Base-by-base conservation (phyloP, 1,284 basidiomycete species). In the Leccinum subrobustum region DNA sequence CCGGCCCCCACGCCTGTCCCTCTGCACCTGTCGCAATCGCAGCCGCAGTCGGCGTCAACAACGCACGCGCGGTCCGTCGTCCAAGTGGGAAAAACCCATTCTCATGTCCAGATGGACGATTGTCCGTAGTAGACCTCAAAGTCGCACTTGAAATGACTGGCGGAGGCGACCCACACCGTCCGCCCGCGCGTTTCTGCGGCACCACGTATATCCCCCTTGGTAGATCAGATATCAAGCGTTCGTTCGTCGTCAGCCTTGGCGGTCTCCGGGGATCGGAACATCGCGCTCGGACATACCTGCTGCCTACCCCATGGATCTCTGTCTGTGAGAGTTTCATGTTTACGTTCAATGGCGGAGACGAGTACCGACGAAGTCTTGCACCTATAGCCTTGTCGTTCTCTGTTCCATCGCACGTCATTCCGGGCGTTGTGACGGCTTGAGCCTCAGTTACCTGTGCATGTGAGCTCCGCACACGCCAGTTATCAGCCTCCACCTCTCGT, bases 121-220 rank as follows among this genome's bases (percentile, higher is more conserved):
- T 23, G 9, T 44, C 42, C 18, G 18, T 12, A 20, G 18, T 44
- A 20, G 18, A 11, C 3, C 20, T 29, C 1, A n/a, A n/a, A 11
- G 23, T 39, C 23, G 53, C 35, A 54, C 25, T 57, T 12, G 56
- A 52, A 3, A 27, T 29, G 3, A 44, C 18, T 5, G 5, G 18
- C 18, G 9, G 18, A 44, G 56, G 57, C 14, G 66, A 56, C 52
- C 54, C 47, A 4, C 7, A 47, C 11, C 48, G 56, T 2, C 9
- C 20, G 3, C 23, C 18, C 14, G 3, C 56, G 3, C 67, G 65
- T 42, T 57, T 68, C 37, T 68, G 69, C 3, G 68, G 67, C 18
- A 68, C 61, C 20, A 71, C 53, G 20, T 68, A 71, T 48, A 58
- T 44, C 11, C 54, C 60, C 6, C 8, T 56, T 42, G 3, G 18